These are phyloP conservation scores for Colletotrichum paranaense DNA, from an alignment of 2,329 filamentous ascomycete genomes.

Conservation along the genomic window DNA sequence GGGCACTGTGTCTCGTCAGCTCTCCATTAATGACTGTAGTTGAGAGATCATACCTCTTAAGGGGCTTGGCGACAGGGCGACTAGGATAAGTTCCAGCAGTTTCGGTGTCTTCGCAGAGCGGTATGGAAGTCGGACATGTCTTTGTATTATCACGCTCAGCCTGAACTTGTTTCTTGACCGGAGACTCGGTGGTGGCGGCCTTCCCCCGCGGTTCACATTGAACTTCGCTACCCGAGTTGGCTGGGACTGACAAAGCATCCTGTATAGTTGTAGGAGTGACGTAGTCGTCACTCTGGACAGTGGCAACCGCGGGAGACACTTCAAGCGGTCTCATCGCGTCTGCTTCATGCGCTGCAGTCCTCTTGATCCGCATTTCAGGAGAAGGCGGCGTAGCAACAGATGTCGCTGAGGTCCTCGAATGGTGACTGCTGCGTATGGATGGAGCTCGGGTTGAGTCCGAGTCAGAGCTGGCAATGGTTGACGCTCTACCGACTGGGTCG, in stretches of 20 bases:
- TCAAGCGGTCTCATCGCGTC: not conserved
- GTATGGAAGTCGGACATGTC: not conserved
- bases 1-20: slow-evolving; percentile 9
- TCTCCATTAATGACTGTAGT: not conserved
- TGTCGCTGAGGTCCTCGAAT: slow-evolving; percentile 6
- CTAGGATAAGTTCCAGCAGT: not conserved
- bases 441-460: not conserved
- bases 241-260: not conserved
- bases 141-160: not conserved
- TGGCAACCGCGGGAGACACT: slow-evolving; percentile 39
- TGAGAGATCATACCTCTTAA: slow-evolving; percentile 1
- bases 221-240: not conserved
- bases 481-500: slow-evolving; percentile 47
- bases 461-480: slow-evolving; percentile 45
- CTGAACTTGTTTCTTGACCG: not conserved
- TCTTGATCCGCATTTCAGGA: not conserved
- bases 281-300: slow-evolving; percentile 51
- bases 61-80: slow-evolving; percentile 1
- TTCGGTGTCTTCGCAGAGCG: not conserved
- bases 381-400: slow-evolving; percentile 1
- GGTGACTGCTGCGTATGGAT: slow-evolving; percentile 1
- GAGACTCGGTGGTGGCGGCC: not conserved
- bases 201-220: not conserved
- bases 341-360: not conserved
- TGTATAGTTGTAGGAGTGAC: slow-evolving; percentile 29